phyloP scores from a whole-genome alignment of 108 stramenopile species.

The Nitzschia palea region DNA sequence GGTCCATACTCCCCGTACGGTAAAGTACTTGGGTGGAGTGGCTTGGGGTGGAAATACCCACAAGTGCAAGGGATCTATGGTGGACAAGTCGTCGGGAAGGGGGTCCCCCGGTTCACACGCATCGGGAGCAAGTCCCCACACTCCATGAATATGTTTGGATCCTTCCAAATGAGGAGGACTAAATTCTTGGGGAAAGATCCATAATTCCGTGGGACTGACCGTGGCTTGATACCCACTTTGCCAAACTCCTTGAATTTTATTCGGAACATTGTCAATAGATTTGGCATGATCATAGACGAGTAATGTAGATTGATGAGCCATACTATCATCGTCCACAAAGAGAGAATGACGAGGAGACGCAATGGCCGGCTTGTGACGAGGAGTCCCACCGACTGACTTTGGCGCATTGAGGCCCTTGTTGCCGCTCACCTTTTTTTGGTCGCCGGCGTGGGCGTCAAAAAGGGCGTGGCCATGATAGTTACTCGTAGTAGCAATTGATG shows the following conservation, averaged over 20 bases:
- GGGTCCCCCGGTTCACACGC: neutral
- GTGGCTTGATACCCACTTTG: neutral
- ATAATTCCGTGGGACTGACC: conserved; percentile 9
- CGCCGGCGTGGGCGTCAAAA: neutral
- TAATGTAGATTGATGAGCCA: neutral
- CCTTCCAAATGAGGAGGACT: neutral
- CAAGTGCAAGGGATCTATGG: neutral
- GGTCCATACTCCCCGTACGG: conserved; percentile 16
- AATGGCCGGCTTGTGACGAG: neutral
- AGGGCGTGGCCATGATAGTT: too few relatives aligned
- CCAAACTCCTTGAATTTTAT: conserved; percentile 12
- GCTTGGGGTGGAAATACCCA: conserved; percentile 18
- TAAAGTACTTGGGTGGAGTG: conserved; percentile 1
- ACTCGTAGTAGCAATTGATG: too few relatives aligned
- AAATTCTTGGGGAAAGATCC: neutral
- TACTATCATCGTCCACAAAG: neutral
- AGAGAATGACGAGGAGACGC: neutral
- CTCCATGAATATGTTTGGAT: neutral
- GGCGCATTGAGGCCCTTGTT: neutral
- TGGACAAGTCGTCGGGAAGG: neutral
- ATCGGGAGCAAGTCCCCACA: conserved; percentile 11
- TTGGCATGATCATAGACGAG: too few relatives aligned
- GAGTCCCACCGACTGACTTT: neutral
- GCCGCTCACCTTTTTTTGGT: neutral
- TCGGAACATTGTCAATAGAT: conserved; percentile 1